Evolutionary conservation across 1,284 basidiomycete species (phyloP).

Genomic region (Sanguinoderma infundibulare): DNA sequence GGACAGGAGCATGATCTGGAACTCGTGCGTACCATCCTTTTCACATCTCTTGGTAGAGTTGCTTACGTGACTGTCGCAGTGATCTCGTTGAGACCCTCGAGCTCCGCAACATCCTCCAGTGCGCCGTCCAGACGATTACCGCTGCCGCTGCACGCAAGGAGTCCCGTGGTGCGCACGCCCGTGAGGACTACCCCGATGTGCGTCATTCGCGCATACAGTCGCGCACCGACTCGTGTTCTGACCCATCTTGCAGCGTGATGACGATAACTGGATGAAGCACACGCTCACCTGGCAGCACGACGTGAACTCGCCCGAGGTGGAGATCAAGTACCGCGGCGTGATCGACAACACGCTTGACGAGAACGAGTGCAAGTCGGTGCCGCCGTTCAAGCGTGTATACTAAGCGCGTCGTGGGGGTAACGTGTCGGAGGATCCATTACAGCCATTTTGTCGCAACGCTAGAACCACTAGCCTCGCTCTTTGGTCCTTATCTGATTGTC

Average conservation of each 20-base stretch:
- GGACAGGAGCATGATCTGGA: conserved; percentile 99
- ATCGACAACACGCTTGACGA: conserved; percentile 90
- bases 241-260: conserved; percentile 66
- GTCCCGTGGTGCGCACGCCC: conserved; percentile 96
- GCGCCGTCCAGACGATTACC: conserved; percentile 94
- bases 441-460: background rate
- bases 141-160: conserved; percentile 96
- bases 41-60: background rate
- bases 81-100: conserved; percentile 98
- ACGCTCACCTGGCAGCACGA: conserved; percentile 89
- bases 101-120: conserved; percentile 94
- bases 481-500: background rate
- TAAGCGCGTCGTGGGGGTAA: conserved; percentile 46
- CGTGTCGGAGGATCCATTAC: too few relatives aligned
- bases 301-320: conserved; percentile 77
- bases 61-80: conserved; percentile 41
- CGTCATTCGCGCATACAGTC: conserved; percentile 30
- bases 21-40: conserved; percentile 65
- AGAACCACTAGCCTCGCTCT: background rate
- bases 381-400: conserved; percentile 89
- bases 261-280: conserved; percentile 94
- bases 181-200: conserved; percentile 93
- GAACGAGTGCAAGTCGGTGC: conserved; percentile 91
- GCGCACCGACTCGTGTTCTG: background rate
- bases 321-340: conserved; percentile 89